Evolutionary conservation across 805 yeast genomes (phyloP), one percentile per base, ranked within the genome.

Genomic region (Yamadazyma ubonensis): DNA sequence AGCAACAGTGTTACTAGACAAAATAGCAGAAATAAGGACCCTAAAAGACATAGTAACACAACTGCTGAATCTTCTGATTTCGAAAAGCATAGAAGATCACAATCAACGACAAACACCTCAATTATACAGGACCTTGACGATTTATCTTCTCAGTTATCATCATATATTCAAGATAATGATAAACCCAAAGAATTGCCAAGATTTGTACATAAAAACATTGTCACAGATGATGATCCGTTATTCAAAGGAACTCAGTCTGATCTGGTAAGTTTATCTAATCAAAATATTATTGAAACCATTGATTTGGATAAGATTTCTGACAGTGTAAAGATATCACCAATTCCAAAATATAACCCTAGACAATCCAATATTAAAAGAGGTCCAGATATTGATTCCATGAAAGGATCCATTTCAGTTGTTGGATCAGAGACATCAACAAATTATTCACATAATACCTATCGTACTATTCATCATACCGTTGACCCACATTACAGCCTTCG

Each of bases 91-190:
- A 35, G 59, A 34, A 46, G 46, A 11, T 51, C 58, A 2, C 51
- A 52, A 18, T 58, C 64, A 1, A 55, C 64, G 15, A 41, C 56
- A 9, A 45, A 48, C 34, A 57, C 64, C 3, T 58, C 67, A 11
- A 43, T 62, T 2, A 28, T 54, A 29, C 60, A 59, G 19, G 48
- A 50, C 32, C 48, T 61, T 29, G 67, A 63, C 6, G 60, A 57
- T 25, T 41, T 63, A 17, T 53, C 61, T 3, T 50, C 56, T 32
- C 59, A 58, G 33, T 35, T 60, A 9, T 53, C 62, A 2, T 43
- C 50, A 2, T 58, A 42, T 31, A 42, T 54, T 28, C 28, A 43
- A 6, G 48, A 48, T 5, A 47, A 36, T 16, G 36, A 36, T 3
- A 22, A 29, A 16, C 19, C 34, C 11, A 19, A 23, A 8, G 42